phyloP scores from a whole-genome alignment of 768 basidiomycete genomes.

The Mycena vitilis region DNA sequence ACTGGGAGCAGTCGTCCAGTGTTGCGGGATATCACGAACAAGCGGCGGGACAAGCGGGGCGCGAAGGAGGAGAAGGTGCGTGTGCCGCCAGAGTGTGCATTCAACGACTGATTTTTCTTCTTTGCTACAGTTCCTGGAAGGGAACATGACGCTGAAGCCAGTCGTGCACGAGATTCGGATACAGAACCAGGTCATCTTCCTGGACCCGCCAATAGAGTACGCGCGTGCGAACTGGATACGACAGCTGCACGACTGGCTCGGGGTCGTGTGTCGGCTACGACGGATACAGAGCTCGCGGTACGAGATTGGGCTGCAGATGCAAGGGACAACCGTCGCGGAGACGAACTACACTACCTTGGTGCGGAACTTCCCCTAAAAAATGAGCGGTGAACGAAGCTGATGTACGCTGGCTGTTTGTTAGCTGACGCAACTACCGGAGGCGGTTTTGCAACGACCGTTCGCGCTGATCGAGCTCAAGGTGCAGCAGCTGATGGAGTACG shows the following conservation, averaged over 20 bases:
- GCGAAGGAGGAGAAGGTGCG: conserved; percentile 83
- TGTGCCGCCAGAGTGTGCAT: background rate
- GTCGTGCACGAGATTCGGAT: conserved; percentile 97
- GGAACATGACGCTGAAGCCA: conserved; percentile 81
- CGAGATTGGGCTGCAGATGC: conserved; percentile 96
- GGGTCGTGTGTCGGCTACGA: conserved; percentile 86
- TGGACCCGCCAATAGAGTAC: conserved; percentile 97
- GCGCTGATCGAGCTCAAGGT: conserved; percentile 89
- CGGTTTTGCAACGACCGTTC: conserved; percentile 85
- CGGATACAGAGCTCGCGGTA: conserved; percentile 96
- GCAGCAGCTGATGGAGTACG: conserved; percentile 88
- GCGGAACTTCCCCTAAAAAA: conserved; percentile 39
- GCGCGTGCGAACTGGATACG: conserved; percentile 91
- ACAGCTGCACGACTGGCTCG: conserved; percentile 91
- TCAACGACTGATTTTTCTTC: conserved; percentile 12
- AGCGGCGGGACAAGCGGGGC: conserved; percentile 76
- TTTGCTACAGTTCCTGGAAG: conserved; percentile 69
- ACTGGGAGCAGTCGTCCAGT: conserved; percentile 59
- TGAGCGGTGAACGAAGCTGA: too few species aligned
- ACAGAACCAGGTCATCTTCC: conserved; percentile 98
- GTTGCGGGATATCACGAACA: conserved; percentile 67
- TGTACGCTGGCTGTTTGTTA: conserved; percentile 41
- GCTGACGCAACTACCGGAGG: conserved; percentile 81
- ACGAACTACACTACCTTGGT: conserved; percentile 88
- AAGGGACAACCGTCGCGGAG: conserved; percentile 71